These are phyloP conservation scores for Aeschynomene evenia DNA, from an alignment of 306 rosid genomes.

Conservation along the genomic window DNA sequence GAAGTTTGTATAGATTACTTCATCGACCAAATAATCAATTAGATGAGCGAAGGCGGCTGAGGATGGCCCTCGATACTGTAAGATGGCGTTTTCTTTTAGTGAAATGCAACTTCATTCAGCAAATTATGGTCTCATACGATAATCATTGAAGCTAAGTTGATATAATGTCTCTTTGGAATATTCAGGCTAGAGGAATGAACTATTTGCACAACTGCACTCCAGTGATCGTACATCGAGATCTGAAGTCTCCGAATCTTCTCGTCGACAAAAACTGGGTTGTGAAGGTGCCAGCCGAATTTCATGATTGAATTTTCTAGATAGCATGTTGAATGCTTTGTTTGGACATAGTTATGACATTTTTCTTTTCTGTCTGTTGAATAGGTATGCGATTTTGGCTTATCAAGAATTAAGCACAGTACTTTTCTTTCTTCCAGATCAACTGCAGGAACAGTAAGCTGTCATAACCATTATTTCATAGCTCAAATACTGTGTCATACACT, in stretches of 20 bases:
- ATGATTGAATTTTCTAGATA: slow-evolving; percentile 7
- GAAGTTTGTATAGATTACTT: slow-evolving; percentile 90
- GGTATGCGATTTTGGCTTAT: slow-evolving; percentile 96
- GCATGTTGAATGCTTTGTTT: slow-evolving; percentile 18
- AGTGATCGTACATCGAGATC: slow-evolving; percentile 82
- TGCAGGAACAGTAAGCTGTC: slow-evolving; percentile 82
- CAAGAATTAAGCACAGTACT: slow-evolving; percentile 85
- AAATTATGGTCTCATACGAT: slow-evolving; percentile 15
- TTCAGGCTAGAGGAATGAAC: slow-evolving; percentile 96
- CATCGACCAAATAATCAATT: slow-evolving; percentile 90
- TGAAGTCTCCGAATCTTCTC: slow-evolving; percentile 96
- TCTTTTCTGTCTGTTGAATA: slow-evolving; percentile 33
- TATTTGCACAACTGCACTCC: slow-evolving; percentile 88
- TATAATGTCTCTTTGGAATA: slow-evolving; percentile 23
- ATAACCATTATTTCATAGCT: background rate
- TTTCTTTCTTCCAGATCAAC: slow-evolving; percentile 95
- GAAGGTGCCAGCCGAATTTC: slow-evolving; percentile 54
- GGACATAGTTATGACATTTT: slow-evolving; percentile 7
- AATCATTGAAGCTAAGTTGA: slow-evolving; percentile 13
- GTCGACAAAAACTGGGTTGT: slow-evolving; percentile 91
- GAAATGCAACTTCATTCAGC: slow-evolving; percentile 2
- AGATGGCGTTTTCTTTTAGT: slow-evolving; percentile 33
- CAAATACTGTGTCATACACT: background rate
- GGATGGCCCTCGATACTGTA: slow-evolving; percentile 97
- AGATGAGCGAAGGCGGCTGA: slow-evolving; percentile 80